These are phyloP conservation scores for Candida succiphila DNA, from an alignment of 805 yeast genomes.

Conservation along the genomic window DNA sequence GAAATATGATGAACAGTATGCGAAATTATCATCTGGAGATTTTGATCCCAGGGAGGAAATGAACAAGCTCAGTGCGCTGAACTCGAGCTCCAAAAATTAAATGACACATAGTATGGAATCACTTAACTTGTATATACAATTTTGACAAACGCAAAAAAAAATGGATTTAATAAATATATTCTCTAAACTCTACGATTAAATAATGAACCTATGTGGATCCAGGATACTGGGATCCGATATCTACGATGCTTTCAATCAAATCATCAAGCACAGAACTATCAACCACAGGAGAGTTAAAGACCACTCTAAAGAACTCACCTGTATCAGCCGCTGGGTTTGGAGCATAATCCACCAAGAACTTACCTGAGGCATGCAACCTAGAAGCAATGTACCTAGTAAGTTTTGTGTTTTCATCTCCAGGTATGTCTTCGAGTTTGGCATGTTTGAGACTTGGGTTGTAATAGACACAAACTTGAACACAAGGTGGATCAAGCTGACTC, in stretches of 20 bases:
- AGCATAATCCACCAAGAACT: conserved; percentile 68
- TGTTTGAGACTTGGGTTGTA: conserved; percentile 32
- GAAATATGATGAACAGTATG: conserved; percentile 80
- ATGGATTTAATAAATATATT: neutral
- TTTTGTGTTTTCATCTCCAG: conserved; percentile 33
- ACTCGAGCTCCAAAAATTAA: conserved; percentile 35
- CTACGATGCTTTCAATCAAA: conserved; percentile 28
- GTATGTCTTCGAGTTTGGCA: conserved; percentile 10
- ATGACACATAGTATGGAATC: neutral
- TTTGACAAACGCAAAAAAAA: neutral
- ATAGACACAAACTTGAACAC: conserved; percentile 78
- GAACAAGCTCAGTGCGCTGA: conserved; percentile 54
- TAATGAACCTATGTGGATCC: neutral
- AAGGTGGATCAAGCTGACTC: conserved; percentile 53
- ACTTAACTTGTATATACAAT: neutral
- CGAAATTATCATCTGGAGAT: conserved; percentile 68
- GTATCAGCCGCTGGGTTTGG: conserved; percentile 47
- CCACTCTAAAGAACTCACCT: conserved; percentile 82
- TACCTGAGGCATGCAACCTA: conserved; percentile 49
- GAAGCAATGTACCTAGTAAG: conserved; percentile 55
- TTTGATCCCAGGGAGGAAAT: conserved; percentile 78
- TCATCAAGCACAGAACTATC: conserved; percentile 33
- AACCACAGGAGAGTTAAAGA: conserved; percentile 63
- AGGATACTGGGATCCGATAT: conserved; percentile 19
- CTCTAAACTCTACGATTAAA: neutral